Percentiles rank a stretch among this genome's conserved stretches.
These are phyloP conservation scores for Fusarium camptoceras DNA, from an alignment of 2,329 filamentous ascomycete species.

Conservation along the genomic window DNA sequence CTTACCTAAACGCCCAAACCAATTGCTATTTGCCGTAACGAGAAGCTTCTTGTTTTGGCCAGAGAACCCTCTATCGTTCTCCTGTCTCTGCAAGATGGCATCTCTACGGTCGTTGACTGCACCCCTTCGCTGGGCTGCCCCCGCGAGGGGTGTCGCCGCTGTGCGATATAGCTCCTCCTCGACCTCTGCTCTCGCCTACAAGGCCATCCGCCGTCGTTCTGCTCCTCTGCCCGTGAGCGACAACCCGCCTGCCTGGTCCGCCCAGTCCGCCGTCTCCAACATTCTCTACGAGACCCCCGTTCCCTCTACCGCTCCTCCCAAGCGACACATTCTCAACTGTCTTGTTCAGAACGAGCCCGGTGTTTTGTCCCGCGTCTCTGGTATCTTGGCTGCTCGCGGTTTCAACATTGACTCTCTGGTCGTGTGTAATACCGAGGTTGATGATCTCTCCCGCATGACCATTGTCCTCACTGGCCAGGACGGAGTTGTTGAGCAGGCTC, in stretches of 20 bases:
- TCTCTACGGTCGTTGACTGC: conserved; percentile 58
- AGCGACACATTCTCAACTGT: conserved; percentile 97
- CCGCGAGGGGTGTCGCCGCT: conserved; percentile 46
- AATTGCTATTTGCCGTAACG: conserved; percentile 37
- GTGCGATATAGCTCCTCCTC: conserved; percentile 64
- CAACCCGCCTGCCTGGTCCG: conserved; percentile 83
- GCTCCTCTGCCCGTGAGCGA: conserved; percentile 84
- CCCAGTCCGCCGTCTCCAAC: conserved; percentile 94
- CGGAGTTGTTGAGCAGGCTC: conserved; percentile 95
- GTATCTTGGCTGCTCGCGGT: conserved; percentile 92
- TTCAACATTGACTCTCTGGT: conserved; percentile 99
- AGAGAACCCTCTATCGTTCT: conserved; percentile 41
- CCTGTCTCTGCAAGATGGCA: conserved; percentile 54
- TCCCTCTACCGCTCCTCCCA: conserved; percentile 84
- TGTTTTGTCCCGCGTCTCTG: conserved; percentile 94
- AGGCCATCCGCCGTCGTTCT: conserved; percentile 91
- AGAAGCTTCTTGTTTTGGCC: conserved; percentile 45
- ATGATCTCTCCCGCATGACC: conserved; percentile 97
- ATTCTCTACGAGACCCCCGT: conserved; percentile 98
- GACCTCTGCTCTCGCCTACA: conserved; percentile 95
- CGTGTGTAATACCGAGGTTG: conserved; percentile 97
- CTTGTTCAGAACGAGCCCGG: conserved; percentile 99
- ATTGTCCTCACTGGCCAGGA: conserved; percentile 97
- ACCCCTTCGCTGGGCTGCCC: conserved; percentile 54
- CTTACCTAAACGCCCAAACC: conserved; percentile 12